Conservation (phyloP, 2,329 filamentous ascomycete species). For the Talaromyces sp. region DNA sequence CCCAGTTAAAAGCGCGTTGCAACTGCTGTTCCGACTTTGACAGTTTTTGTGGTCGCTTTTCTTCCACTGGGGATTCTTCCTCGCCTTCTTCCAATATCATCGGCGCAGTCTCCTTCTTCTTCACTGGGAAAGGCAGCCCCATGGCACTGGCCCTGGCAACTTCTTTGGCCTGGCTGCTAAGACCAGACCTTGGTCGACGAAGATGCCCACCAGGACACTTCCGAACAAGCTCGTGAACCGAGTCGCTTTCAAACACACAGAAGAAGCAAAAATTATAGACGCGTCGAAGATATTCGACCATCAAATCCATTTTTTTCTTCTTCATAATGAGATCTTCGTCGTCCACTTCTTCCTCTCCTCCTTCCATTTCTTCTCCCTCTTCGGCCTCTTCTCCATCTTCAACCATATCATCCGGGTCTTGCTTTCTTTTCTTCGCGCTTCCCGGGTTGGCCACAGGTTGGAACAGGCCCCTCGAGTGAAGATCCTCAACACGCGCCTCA, state of each 20-base stretch:
- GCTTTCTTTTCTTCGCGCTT: constrained; percentile 51
- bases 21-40: constrained; percentile 86
- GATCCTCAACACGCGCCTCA: constrained; percentile 77
- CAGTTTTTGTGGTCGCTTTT: constrained; percentile 67
- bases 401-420: constrained; percentile 28
- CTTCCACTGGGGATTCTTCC: constrained; percentile 58
- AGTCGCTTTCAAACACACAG: constrained; percentile 97
- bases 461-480: constrained; percentile 69
- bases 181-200: constrained; percentile 77
- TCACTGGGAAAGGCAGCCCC: constrained; percentile 76
- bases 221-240: constrained; percentile 86
- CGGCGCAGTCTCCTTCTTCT: constrained; percentile 59
- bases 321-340: constrained; percentile 83
- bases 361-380: constrained; percentile 73
- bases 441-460: constrained; percentile 49
- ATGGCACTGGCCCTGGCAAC: constrained; percentile 79
- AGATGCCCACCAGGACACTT: constrained; percentile 98
- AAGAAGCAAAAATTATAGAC: constrained; percentile 99
- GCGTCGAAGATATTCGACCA: constrained; percentile 92
- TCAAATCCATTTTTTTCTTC: constrained; percentile 93
- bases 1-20: constrained; percentile 95
- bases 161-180: constrained; percentile 75
- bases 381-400: constrained; percentile 55
- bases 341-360: constrained; percentile 67
- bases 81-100: constrained; percentile 49